Evolutionary conservation across 371 early-diverging fungal species (phyloP).

Genomic region (Nematocida displodere): DNA sequence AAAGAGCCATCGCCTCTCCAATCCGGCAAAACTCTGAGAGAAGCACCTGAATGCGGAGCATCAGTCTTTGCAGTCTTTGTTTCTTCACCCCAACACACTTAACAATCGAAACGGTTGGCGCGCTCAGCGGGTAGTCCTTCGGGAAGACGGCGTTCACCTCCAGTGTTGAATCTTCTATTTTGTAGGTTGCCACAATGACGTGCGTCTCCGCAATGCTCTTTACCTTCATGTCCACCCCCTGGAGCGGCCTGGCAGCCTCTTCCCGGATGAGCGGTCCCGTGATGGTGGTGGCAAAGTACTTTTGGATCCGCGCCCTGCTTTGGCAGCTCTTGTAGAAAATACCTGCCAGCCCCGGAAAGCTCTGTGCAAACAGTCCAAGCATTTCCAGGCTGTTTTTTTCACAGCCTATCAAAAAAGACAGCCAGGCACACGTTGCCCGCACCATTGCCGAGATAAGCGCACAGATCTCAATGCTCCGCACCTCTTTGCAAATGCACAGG

Average conservation of each 20-base stretch:
- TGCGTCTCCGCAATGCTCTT: constrained; percentile 36
- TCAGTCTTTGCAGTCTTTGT: constrained; percentile 37
- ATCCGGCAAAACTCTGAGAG: constrained; percentile 56
- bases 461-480: constrained; percentile 16
- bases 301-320: neutral
- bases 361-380: constrained; percentile 41
- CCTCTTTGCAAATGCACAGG: constrained; percentile 39
- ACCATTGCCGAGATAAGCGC: constrained; percentile 43
- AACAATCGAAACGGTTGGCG: constrained; percentile 17
- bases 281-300: constrained; percentile 1
- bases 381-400: constrained; percentile 20
- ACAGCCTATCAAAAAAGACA: constrained; percentile 11
- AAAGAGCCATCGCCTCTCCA: constrained; percentile 56
- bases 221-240: constrained; percentile 26
- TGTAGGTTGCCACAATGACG: constrained; percentile 32
- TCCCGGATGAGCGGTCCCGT: constrained; percentile 20
- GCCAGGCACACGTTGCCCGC: constrained; percentile 33
- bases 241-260: constrained; percentile 30
- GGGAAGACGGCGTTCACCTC: constrained; percentile 52
- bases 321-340: constrained; percentile 39
- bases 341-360: constrained; percentile 26
- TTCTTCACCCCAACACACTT: constrained; percentile 35
- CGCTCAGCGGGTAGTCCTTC: constrained; percentile 36
- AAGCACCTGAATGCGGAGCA: constrained; percentile 51
- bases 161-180: constrained; percentile 44